These are phyloP conservation scores for Xylariaceae sp. DNA, from an alignment of 2,329 filamentous ascomycete genomes.

Conservation along the genomic window DNA sequence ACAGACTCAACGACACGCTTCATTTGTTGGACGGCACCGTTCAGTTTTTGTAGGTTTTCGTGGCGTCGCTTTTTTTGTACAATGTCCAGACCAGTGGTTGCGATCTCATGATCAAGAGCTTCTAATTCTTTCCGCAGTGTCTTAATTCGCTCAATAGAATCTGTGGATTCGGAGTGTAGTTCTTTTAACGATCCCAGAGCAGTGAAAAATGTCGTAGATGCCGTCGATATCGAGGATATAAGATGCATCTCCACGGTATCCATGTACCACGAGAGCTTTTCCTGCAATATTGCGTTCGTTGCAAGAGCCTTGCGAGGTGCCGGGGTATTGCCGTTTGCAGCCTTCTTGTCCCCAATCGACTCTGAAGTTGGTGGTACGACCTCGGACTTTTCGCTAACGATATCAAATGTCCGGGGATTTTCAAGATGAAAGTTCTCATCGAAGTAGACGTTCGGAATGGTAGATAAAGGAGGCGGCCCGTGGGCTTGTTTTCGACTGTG, in stretches of 20 bases:
- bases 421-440: constrained; percentile 93
- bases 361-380: constrained; percentile 70
- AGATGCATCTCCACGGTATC: constrained; percentile 97
- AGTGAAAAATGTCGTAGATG: constrained; percentile 93
- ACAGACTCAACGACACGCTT: constrained; percentile 73
- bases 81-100: constrained; percentile 76
- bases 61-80: constrained; percentile 75
- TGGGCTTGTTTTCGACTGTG: constrained; percentile 59
- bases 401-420: constrained; percentile 92
- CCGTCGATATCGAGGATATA: constrained; percentile 92
- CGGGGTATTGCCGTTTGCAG: constrained; percentile 53
- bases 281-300: constrained; percentile 94
- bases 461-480: constrained; percentile 79
- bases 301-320: constrained; percentile 80
- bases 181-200: constrained; percentile 87
- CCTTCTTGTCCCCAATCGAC: constrained; percentile 49
- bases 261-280: constrained; percentile 99
- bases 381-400: constrained; percentile 93
- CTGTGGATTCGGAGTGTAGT: constrained; percentile 84
- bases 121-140: constrained; percentile 72
- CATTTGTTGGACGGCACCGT: constrained; percentile 78
- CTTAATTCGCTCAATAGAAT: constrained; percentile 85
- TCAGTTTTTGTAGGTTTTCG: constrained; percentile 79
- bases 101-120: constrained; percentile 81
- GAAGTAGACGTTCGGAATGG: constrained; percentile 89